These are phyloP conservation scores for Fusarium humuli DNA, from an alignment of 2,329 filamentous ascomycete genomes.

Conservation along the genomic window DNA sequence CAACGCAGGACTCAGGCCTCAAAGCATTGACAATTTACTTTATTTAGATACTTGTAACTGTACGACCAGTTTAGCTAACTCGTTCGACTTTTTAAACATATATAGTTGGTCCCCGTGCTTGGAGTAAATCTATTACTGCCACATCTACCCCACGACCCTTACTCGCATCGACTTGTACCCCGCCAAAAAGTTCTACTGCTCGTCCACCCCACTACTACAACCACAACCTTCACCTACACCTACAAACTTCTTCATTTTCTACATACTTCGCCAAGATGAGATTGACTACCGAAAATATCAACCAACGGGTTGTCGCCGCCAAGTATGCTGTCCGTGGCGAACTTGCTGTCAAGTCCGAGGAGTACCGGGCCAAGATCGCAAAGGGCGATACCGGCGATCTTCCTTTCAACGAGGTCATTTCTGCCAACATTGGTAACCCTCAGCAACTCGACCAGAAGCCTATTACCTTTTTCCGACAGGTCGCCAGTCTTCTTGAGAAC, in stretches of 20 bases:
- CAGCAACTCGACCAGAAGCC: constrained; percentile 99
- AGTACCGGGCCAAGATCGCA: constrained; percentile 81
- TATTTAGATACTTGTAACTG: constrained; percentile 12
- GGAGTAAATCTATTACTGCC: constrained; percentile 40
- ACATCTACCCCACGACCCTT: constrained; percentile 46
- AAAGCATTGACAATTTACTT: constrained; percentile 33
- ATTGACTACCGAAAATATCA: constrained; percentile 89
- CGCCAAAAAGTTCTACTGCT: constrained; percentile 44
- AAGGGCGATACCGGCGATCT: constrained; percentile 67
- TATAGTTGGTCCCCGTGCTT: constrained; percentile 35
- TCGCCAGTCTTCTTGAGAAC: constrained; percentile 92
- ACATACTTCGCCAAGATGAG: constrained; percentile 50
- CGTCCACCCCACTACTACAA: constrained; percentile 31
- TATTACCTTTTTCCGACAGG: constrained; percentile 98
- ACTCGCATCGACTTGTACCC: constrained; percentile 39
- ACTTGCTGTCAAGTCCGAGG: constrained; percentile 91
- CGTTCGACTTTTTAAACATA: constrained; percentile 40
- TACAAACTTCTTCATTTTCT: constrained; percentile 41
- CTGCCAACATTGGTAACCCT: constrained; percentile 98
- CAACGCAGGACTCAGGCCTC: constrained; percentile 26
- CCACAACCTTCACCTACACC: constrained; percentile 33
- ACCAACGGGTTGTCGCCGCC: constrained; percentile 85
- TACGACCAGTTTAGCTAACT: constrained; percentile 41
- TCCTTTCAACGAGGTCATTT: constrained; percentile 91
- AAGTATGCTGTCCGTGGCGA: constrained; percentile 98